Conservation (phyloP, 257 asterid species). For the Penstemon newberryi region DNA sequence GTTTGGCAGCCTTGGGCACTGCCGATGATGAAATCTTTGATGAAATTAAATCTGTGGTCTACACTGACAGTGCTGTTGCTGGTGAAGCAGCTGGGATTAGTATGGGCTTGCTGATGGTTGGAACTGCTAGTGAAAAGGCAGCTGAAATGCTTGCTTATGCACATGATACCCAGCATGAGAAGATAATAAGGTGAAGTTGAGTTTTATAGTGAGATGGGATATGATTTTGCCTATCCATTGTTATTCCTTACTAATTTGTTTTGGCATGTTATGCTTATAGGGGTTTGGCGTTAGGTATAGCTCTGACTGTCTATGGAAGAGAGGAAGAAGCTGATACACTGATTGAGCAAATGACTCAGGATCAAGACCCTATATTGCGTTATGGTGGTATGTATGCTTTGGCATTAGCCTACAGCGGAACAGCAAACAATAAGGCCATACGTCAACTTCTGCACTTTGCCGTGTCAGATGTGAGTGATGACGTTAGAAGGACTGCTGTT, state of each 20-base stretch:
- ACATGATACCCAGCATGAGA: constrained; percentile 96
- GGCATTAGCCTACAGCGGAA: constrained; percentile 97
- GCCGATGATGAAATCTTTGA: constrained; percentile 90
- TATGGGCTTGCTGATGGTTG: constrained; percentile 97
- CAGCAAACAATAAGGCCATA: constrained; percentile 92
- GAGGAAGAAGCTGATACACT: constrained; percentile 96
- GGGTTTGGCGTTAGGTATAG: constrained; percentile 95
- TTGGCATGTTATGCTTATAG: constrained; percentile 33
- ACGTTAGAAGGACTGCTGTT: constrained; percentile 96
- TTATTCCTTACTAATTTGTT: constrained; percentile 15
- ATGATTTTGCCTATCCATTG: background rate
- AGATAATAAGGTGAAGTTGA: constrained; percentile 72
- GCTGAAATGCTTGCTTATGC: constrained; percentile 97
- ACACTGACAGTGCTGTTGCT: constrained; percentile 97
- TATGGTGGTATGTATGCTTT: constrained; percentile 99
- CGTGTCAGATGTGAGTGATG: constrained; percentile 95
- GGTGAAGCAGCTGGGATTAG: constrained; percentile 99
- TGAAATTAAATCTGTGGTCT: constrained; percentile 76
- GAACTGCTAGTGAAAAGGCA: constrained; percentile 95
- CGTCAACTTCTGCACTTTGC: constrained; percentile 96
- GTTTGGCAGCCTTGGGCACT: constrained; percentile 93
- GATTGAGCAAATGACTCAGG: constrained; percentile 95
- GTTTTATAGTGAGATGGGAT: constrained; percentile 12
- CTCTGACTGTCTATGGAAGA: constrained; percentile 97
- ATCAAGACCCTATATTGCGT: constrained; percentile 94